A percentile compares a stretch with the other conserved stretches of the same genome.
These are phyloP conservation scores for Salix koriyanagi DNA, from an alignment of 345 rosid species.

Conservation along the genomic window DNA sequence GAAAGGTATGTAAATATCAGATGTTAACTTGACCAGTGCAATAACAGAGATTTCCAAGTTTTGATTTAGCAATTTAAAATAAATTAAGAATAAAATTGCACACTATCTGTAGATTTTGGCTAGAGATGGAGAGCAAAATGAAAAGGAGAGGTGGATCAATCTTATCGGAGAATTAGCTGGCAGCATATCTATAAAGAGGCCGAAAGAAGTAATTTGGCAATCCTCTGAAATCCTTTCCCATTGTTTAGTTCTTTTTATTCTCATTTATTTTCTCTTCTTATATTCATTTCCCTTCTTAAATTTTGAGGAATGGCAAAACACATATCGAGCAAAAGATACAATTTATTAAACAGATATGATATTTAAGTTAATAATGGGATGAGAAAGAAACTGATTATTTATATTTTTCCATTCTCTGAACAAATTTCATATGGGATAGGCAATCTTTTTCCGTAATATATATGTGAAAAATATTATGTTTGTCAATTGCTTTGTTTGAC, in stretches of 20 bases:
- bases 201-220: conserved; percentile 66
- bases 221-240: not conserved
- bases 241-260: not conserved
- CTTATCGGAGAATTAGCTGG: conserved; percentile 83
- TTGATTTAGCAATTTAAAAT: conserved; percentile 17
- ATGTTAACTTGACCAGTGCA: not conserved
- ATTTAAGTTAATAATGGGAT: not conserved
- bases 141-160: conserved; percentile 88
- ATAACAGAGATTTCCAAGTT: not conserved
- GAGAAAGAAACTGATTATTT: not conserved
- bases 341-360: not conserved
- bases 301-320: not conserved
- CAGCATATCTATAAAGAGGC: conserved; percentile 91
- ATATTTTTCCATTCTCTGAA: not conserved
- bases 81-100: conserved; percentile 1
- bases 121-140: conserved; percentile 78
- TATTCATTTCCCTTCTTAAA: not conserved
- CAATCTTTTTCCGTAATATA: not conserved
- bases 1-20: conserved; percentile 56
- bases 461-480: not conserved
- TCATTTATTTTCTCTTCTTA: not conserved
- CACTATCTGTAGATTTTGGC: conserved; percentile 65
- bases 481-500: not conserved
- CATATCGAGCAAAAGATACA: not conserved
- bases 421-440: not conserved